Evolutionary conservation across 176 grass and related monocot genomes (phyloP).

Genomic region (Tuctoria greenei): DNA sequence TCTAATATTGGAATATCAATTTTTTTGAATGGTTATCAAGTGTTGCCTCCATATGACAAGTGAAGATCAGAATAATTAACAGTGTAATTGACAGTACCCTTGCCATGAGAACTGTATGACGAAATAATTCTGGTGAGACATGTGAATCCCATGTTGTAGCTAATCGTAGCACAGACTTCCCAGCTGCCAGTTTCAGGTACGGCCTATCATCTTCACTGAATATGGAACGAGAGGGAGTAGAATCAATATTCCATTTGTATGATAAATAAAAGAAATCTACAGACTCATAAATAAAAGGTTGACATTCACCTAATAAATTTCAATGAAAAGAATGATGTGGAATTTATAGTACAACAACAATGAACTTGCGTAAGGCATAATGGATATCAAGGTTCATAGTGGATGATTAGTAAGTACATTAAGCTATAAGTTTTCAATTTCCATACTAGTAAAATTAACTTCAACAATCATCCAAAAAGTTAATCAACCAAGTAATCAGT

Average conservation of each 20-base stretch:
- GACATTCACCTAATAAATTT: constrained; percentile 11
- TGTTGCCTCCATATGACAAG: constrained; percentile 22
- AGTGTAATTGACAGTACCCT: constrained; percentile 55
- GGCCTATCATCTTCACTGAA: constrained; percentile 73
- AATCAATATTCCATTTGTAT: constrained; percentile 36
- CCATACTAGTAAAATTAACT: constrained; percentile 5
- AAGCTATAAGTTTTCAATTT: not conserved
- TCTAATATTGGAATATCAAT: constrained; percentile 20
- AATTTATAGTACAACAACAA: constrained; percentile 22
- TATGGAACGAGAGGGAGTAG: not conserved
- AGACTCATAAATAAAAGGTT: not conserved
- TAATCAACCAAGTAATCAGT: constrained; percentile 17
- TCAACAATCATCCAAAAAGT: constrained; percentile 30
- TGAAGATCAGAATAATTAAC: constrained; percentile 23
- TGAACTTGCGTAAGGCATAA: constrained; percentile 14
- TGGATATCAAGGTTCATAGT: not conserved
- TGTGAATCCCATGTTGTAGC: constrained; percentile 85
- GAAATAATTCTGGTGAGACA: constrained; percentile 77
- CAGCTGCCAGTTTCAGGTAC: constrained; percentile 70
- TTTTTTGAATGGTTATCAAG: constrained; percentile 6
- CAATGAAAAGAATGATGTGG: constrained; percentile 1
- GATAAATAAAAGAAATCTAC: constrained; percentile 21
- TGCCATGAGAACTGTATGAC: constrained; percentile 62
- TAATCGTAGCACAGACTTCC: constrained; percentile 74
- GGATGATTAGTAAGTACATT: constrained; percentile 8